Conservation (phyloP, 2,329 filamentous ascomycete genomes). For the Cladophialophora psammophila region DNA sequence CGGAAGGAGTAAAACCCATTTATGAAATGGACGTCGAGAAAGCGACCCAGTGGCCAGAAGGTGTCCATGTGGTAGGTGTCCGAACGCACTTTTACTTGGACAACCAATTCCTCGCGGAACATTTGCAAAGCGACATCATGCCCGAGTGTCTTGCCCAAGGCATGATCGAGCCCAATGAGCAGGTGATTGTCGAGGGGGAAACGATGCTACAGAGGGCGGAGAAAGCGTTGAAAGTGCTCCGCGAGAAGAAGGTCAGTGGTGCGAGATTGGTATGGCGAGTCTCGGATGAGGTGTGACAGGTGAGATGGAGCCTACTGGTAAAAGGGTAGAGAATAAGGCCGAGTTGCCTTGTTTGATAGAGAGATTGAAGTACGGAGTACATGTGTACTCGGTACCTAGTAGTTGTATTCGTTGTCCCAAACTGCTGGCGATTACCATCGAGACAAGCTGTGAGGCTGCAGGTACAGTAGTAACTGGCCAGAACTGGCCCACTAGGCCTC, state of each 20-base stretch:
- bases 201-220: slow-evolving; percentile 53
- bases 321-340: neutral
- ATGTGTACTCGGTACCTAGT: neutral
- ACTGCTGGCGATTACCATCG: neutral
- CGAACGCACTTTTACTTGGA: slow-evolving; percentile 63
- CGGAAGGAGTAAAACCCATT: slow-evolving; percentile 54
- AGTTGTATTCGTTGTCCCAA: neutral
- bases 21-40: slow-evolving; percentile 63
- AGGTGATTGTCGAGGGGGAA: slow-evolving; percentile 51
- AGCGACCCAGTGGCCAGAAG: slow-evolving; percentile 59
- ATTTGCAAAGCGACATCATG: slow-evolving; percentile 64
- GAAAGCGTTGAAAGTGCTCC: slow-evolving; percentile 53
- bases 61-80: slow-evolving; percentile 62
- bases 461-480: too few relatives aligned
- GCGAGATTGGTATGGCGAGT: slow-evolving; percentile 40
- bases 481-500: too few relatives aligned
- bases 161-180: slow-evolving; percentile 52
- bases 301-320: neutral
- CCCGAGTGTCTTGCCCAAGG: slow-evolving; percentile 54
- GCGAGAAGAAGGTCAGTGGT: slow-evolving; percentile 54
- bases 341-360: neutral
- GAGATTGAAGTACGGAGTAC: neutral
- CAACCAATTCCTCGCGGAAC: slow-evolving; percentile 63
- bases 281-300: slow-evolving; percentile 18
- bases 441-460: neutral